Evolutionary conservation across 768 basidiomycete species (phyloP).

Genomic region (Exidia glandulosa): DNA sequence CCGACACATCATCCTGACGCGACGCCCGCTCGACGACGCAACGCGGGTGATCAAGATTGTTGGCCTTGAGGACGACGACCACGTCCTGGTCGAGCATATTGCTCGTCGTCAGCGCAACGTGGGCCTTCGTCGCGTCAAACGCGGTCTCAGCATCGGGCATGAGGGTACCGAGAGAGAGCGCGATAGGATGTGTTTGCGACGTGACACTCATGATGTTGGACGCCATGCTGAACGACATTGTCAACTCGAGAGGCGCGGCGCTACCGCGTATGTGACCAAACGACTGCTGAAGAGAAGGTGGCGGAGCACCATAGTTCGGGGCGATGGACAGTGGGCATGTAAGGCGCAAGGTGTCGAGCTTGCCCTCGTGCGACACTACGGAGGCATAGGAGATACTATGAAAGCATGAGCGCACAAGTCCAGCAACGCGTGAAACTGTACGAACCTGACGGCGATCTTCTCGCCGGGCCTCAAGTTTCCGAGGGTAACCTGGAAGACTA

Average conservation of each 20-base stretch:
- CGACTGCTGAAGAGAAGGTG: background rate
- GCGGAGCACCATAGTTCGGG: slow-evolving; percentile 5
- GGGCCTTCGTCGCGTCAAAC: background rate
- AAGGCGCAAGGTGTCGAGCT: slow-evolving; percentile 4
- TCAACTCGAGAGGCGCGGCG: slow-evolving; percentile 5
- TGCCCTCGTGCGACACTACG: slow-evolving; percentile 9
- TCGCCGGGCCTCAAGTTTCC: background rate
- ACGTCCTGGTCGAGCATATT: slow-evolving; percentile 39
- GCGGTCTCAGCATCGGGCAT: no score
- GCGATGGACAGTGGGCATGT: slow-evolving; percentile 8
- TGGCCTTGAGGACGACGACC: slow-evolving; percentile 36
- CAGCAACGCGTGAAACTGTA: no score
- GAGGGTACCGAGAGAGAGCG: slow-evolving; percentile 11
- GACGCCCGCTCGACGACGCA: slow-evolving; percentile 37
- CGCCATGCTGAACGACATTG: slow-evolving; percentile 5
- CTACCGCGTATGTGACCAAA: background rate
- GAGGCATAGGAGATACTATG: slow-evolving; percentile 9
- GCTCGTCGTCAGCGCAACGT: slow-evolving; percentile 17
- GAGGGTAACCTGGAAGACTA: background rate
- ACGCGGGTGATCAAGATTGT: slow-evolving; percentile 40
- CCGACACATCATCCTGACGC: background rate
- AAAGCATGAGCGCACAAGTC: no score
- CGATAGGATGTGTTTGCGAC: slow-evolving; percentile 10
- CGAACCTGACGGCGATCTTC: background rate
- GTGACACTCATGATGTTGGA: slow-evolving; percentile 8